Evolutionary conservation across 2,329 filamentous ascomycete species (phyloP).

Genomic region (Claviceps cyperi): DNA sequence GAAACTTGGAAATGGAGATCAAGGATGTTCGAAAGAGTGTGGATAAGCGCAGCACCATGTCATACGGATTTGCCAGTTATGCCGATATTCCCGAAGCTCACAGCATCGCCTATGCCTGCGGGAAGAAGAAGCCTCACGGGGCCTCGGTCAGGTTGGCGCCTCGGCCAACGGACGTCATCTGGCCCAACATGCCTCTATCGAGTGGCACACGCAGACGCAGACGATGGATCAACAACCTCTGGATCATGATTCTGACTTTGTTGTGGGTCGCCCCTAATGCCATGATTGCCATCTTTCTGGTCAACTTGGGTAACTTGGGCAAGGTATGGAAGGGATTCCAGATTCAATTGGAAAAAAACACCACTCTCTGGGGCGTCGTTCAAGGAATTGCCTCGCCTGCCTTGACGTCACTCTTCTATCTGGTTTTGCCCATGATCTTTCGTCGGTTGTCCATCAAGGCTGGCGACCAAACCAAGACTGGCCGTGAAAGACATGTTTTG

Average conservation of each 20-base stretch:
- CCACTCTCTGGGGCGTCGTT: conserved; percentile 65
- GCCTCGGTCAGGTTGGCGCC: conserved; percentile 68
- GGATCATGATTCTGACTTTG: conserved; percentile 67
- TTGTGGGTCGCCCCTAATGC: conserved; percentile 88
- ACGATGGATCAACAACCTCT: conserved; percentile 66
- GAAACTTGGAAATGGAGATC: conserved; percentile 68
- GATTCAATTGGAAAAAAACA: conserved; percentile 44
- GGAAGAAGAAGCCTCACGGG: conserved; percentile 67
- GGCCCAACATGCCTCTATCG: conserved; percentile 75
- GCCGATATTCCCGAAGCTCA: conserved; percentile 80
- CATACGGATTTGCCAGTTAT: conserved; percentile 91
- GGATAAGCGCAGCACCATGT: conserved; percentile 75
- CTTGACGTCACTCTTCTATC: conserved; percentile 73
- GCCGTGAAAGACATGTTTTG: conserved; percentile 80
- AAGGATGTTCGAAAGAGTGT: conserved; percentile 68
- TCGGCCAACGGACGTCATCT: conserved; percentile 82
- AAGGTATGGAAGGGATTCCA: conserved; percentile 67
- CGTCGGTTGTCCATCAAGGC: conserved; percentile 69
- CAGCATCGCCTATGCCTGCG: conserved; percentile 66
- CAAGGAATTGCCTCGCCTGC: conserved; percentile 87
- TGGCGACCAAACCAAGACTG: conserved; percentile 84
- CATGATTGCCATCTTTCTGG: conserved; percentile 83
- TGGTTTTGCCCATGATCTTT: conserved; percentile 82
- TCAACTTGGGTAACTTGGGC: conserved; percentile 71
- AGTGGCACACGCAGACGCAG: conserved; percentile 56